Evolutionary conservation across 208 protist genomes (phyloP), one percentile per base, ranked within the genome.

Genomic region (Leishmania mexicana): DNA sequence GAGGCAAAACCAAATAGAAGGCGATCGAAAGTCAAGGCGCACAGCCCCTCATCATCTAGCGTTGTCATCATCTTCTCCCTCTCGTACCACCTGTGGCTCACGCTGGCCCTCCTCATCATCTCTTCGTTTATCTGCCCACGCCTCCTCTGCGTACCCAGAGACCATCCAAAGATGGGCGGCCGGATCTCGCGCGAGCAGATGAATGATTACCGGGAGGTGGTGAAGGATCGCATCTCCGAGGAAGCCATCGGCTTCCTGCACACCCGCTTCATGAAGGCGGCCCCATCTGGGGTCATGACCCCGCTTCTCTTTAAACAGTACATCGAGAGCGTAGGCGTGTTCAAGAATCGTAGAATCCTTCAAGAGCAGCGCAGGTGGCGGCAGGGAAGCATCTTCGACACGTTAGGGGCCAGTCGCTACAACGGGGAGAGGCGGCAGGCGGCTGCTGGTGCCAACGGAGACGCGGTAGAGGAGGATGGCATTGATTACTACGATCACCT

Each of bases 181-280:
- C 83, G 35, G 45, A 88, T 97, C 31, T 96, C 94, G 1, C 73
- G 87, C 38, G 88, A 92, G 79, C 86, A 98, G 86, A 88, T 98
- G 79, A 89, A 92, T 65, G 93, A 97, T 68, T 98, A 95, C 83
- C 83, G 89, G 8, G 93, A 98, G 85, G 83, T 93, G 3, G 90
- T 95, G 35, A 97, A 97, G 84, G 88, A 89, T 68, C 89, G 93
- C 47, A 86, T 98, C 70, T 93, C 91, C 54, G 94, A 96, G 45
- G 92, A 97, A 35, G 90, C 94, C 42, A 96, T 98, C 70, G 83
- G 88, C 53, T 96, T 96, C 65, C 89, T 98, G 17, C 89, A 94
- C 83, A 68, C 83, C 45, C 89, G 92, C 79, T 98, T 98, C 76
- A 88, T 92, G 79, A 89, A 88, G 65, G 95, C 92, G 1, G 92